Percentiles rank a stretch among this genome's conserved stretches.
phyloP scores from a whole-genome alignment of 805 yeast genomes.

The Lipomyces sp. region DNA sequence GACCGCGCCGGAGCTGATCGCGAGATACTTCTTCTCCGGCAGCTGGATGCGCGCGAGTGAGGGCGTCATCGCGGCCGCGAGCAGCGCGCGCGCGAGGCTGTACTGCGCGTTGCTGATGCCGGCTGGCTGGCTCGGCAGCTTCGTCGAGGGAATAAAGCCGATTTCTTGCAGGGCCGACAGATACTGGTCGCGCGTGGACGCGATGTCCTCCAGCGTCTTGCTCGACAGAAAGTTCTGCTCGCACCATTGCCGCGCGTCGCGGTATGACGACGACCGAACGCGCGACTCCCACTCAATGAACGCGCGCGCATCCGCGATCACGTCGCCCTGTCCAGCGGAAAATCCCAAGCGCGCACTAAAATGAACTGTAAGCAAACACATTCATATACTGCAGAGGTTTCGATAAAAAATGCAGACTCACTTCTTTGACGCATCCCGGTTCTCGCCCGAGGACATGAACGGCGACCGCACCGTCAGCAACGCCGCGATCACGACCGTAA shows the following conservation, averaged over 20 bases:
- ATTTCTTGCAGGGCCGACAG: conserved; percentile 68
- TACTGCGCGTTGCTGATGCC: conserved; percentile 12
- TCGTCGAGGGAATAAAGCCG: conserved; percentile 61
- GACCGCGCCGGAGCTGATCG: conserved; percentile 72
- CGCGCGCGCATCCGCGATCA: conserved; percentile 62
- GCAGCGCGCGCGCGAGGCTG: conserved; percentile 57
- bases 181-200: conserved; percentile 67
- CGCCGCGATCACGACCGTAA: conserved; percentile 77
- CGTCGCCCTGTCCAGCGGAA: conserved; percentile 62
- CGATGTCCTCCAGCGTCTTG: conserved; percentile 64
- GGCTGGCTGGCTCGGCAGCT: conserved; percentile 39
- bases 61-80: conserved; percentile 82
- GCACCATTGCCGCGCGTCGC: conserved; percentile 44
- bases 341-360: conserved; percentile 32
- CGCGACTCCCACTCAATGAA: conserved; percentile 50
- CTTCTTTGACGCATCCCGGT: conserved; percentile 59
- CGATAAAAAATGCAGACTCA: conserved; percentile 6
- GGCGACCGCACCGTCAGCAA: conserved; percentile 72
- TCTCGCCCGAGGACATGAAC: conserved; percentile 59
- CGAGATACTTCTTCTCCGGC: conserved; percentile 74
- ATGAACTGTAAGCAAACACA: no score
- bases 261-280: conserved; percentile 5
- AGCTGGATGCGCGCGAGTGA: conserved; percentile 73
- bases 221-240: conserved; percentile 59
- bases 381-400: conserved; percentile 31